These are phyloP conservation scores for Bolboschoenoplectus hybrid DNA, from an alignment of 202 grass and related monocot species.

Conservation along the genomic window DNA sequence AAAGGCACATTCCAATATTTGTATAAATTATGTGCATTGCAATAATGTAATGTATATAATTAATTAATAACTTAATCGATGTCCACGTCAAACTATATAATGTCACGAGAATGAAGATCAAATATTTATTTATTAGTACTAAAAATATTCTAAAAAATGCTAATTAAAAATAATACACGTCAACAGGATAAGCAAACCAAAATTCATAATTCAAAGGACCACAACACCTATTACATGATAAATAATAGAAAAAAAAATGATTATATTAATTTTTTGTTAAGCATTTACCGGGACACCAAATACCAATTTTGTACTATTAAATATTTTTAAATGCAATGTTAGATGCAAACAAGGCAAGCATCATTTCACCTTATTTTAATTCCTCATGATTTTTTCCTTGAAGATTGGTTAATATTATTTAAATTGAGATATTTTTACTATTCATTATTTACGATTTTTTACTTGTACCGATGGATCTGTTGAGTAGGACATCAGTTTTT, in stretches of 20 bases:
- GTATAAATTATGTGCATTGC: constrained; percentile 19
- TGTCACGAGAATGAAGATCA: neutral
- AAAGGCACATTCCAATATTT: neutral
- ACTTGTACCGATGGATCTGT: neutral
- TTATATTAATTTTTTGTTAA: neutral
- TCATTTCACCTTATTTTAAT: neutral
- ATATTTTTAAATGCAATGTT: neutral
- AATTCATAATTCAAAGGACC: neutral
- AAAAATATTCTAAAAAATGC: constrained; percentile 6
- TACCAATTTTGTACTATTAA: neutral
- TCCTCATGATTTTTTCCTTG: neutral
- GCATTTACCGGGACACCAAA: neutral
- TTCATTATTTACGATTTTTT: neutral
- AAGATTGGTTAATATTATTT: neutral
- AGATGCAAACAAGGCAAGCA: neutral
- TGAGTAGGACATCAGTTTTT: neutral
- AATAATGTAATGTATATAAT: constrained; percentile 3
- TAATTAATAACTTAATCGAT: neutral
- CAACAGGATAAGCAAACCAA: constrained; percentile 11
- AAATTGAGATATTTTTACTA: neutral
- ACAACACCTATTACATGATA: neutral
- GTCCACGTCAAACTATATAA: constrained; percentile 20
- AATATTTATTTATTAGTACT: neutral
- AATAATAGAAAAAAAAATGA: neutral
- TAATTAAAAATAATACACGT: neutral